Base-by-base conservation (phyloP, 192 early-diverging fungal species). In the Ambispora gerdemannii region DNA sequence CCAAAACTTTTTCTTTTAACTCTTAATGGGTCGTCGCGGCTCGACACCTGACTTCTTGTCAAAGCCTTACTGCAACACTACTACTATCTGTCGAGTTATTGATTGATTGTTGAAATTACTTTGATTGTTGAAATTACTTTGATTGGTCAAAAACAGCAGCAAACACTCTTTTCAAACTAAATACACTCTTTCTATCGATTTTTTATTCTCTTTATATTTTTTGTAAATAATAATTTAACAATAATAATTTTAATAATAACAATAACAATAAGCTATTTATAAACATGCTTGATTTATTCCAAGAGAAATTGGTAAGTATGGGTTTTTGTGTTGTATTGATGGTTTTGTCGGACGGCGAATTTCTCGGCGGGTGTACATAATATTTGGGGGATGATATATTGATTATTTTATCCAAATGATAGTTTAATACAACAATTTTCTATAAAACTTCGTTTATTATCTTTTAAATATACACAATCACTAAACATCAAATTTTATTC, bases 271-370 rank as follows among this genome's bases (percentile, higher is more conserved):
- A n/a, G n/a, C n/a, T n/a, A n/a, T n/a, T n/a, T n/a, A n/a, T 15
- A 43, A 43, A 6, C 38, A 43, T 43, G 38, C 15, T 43, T 43
- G 6, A 6, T 15, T 6, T 43, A 43, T 43, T 43, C 6, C 38
- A 43, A 15, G 38, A 13, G 24, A 58, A 58, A 4, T 30, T 58
- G 55, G 55, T 58, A 58, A 58, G 55, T 58, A 2, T n/a, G 38
- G 38, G 15, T 43, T 43, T 10, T 43, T 43, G 7, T 10, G 15
- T 10, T 10, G 15, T 10, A 43, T 43, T 43, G n/a, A n/a, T 58
- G 13, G 55, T 13, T 4, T 58, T 1, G 24, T 28, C 13, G 8
- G 24, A 24, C 28, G 55, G 55, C 20, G 53, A 27, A 27, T 56
- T 20, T 20, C 27, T 24, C 20, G 4, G 53, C 6, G 20, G 19